These are phyloP conservation scores for Trametes cingulata DNA, from an alignment of 768 basidiomycete genomes.

Conservation along the genomic window DNA sequence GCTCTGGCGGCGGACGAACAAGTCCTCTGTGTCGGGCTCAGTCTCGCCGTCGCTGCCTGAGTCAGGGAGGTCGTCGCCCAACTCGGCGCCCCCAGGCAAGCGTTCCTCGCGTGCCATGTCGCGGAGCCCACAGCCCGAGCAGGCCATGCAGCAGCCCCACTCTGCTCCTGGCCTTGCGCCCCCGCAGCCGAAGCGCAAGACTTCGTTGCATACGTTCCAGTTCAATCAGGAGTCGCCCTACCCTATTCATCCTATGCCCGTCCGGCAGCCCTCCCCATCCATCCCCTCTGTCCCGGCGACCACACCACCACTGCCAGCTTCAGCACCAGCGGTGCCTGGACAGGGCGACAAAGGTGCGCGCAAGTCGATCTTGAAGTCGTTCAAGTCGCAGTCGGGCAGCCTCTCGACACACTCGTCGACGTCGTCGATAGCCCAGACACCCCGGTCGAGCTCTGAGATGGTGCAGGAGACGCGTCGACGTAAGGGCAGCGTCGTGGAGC, in stretches of 20 bases:
- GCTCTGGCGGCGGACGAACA: slow-evolving; percentile 76
- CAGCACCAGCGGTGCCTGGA: slow-evolving; percentile 27
- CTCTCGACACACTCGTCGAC: slow-evolving; percentile 23
- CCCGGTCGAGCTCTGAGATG: slow-evolving; percentile 36
- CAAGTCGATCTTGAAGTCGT: slow-evolving; percentile 73
- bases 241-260: slow-evolving; percentile 40
- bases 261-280: slow-evolving; percentile 22
- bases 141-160: slow-evolving; percentile 21
- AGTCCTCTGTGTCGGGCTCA: slow-evolving; percentile 24
- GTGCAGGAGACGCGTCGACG: slow-evolving; percentile 41
- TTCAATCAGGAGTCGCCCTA: slow-evolving; percentile 79
- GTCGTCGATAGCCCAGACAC: slow-evolving; percentile 32
- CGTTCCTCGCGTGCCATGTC: slow-evolving; percentile 19
- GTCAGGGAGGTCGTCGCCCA: slow-evolving; percentile 30
- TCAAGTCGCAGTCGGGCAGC: slow-evolving; percentile 49
- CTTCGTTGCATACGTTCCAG: slow-evolving; percentile 49
- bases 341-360: slow-evolving; percentile 49
- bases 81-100: slow-evolving; percentile 13
- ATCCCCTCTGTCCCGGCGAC: slow-evolving; percentile 25
- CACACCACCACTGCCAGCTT: slow-evolving; percentile 20
- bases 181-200: slow-evolving; percentile 34
- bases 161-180: slow-evolving; percentile 37
- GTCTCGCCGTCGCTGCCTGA: slow-evolving; percentile 16
- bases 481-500: slow-evolving; percentile 46
- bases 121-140: slow-evolving; percentile 18